These are phyloP conservation scores for Naganishia antarctica DNA, from an alignment of 768 basidiomycete species.

Conservation along the genomic window DNA sequence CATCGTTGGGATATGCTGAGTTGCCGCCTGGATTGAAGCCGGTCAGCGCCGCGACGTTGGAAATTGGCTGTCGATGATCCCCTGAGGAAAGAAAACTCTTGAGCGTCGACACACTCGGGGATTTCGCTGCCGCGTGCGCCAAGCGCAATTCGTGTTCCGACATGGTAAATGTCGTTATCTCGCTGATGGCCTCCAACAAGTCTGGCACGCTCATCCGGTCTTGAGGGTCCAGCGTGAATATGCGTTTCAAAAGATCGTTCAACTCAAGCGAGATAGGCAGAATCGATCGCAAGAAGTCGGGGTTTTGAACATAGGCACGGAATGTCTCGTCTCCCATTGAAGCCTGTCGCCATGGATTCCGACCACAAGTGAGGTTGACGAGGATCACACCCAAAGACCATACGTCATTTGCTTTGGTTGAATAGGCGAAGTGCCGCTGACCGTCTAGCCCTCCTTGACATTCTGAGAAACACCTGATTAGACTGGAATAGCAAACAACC, in stretches of 20 bases:
- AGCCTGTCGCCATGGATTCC: constrained; percentile 73
- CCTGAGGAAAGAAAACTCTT: no score
- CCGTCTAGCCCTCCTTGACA: constrained; percentile 56
- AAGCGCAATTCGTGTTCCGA: constrained; percentile 53
- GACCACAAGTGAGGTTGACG: constrained; percentile 72
- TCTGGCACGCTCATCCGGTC: constrained; percentile 62
- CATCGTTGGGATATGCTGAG: no score
- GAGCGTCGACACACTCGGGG: constrained; percentile 36
- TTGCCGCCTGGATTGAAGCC: no score
- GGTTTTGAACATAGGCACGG: constrained; percentile 64
- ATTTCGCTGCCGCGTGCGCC: constrained; percentile 44
- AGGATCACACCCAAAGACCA: constrained; percentile 86
- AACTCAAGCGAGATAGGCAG: constrained; percentile 68
- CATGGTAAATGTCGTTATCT: constrained; percentile 62
- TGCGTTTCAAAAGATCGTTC: constrained; percentile 63
- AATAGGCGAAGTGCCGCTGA: constrained; percentile 55
- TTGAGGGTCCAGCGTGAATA: constrained; percentile 65
- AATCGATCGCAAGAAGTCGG: constrained; percentile 61
- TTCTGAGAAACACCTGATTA: constrained; percentile 38
- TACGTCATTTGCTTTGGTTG: constrained; percentile 78
- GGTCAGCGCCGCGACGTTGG: no score
- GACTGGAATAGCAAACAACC: background rate
- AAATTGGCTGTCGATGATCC: no score
- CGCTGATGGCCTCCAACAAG: constrained; percentile 58
- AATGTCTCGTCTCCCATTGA: constrained; percentile 67